Base-by-base conservation (phyloP, 768 basidiomycete genomes). In the Sporobolomyces pararoseus region DNA sequence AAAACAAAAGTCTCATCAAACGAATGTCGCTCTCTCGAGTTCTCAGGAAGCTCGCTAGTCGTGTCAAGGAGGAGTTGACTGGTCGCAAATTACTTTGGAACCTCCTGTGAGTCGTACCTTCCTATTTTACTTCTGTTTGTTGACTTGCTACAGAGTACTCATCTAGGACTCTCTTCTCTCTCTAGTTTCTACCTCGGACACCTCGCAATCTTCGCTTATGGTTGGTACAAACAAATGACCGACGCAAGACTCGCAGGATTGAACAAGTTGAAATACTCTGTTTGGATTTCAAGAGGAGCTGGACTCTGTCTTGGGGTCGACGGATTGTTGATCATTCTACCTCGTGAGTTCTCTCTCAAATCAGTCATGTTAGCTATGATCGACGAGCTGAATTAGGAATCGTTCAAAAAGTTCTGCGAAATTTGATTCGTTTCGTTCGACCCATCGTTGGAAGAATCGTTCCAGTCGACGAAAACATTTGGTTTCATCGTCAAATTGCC, bases 401-500 rank as follows among this genome's bases (percentile, higher is more conserved):
- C 46, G 50, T n/a, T 47, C 46, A 27, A 25, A 4, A 61, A 80
- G 80, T 95, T 87, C 79, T 94, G 66, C 89, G 92, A 77, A 94
- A 94, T 78, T 81, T 91, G 77, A 86, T 95, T 78, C 88, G 89
- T 68, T 80, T 90, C 72, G 80, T 94, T 72, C 88, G 93, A 42
- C 93, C 92, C 25, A 85, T 83, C 74, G 77, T 95, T 53, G 80
- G 85, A n/a, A 88, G 89, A 85, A 81, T 89, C 65, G 87, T 95
- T 83, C 92, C 92, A 21, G 88, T 89, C 67, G 93, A 97, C 79
- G 92, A 95, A 82, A 91, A 90, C 75, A 88, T 95, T 77, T 94
- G 92, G 93, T 92, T 89, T 10, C 73, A 72, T 39, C 62, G 66
- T 25, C 67, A 72, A 47, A 89, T 95, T 51, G 93, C 93, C 23